phyloP scores from a whole-genome alignment of 208 protist genomes.

The Herpetomonas tarakana region DNA sequence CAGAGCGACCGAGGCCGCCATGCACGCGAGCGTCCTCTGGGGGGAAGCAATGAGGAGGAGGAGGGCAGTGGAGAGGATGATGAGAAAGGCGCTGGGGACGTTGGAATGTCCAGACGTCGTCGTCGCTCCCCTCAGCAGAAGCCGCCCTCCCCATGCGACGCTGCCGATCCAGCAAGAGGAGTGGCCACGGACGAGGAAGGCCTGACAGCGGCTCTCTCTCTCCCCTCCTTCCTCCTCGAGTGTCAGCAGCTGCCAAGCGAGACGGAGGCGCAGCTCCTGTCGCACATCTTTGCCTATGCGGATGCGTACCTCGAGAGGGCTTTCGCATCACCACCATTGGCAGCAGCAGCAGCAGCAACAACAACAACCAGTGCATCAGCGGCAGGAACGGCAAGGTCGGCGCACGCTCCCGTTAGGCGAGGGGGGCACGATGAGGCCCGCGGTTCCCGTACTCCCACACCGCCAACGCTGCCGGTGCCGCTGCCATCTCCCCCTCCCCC shows the following conservation, averaged over 20 bases:
- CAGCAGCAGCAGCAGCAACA: too few species aligned
- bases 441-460: too few species aligned
- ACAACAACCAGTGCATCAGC: neutral
- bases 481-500: slow-evolving; percentile 8
- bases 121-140: neutral
- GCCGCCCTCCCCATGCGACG: too few species aligned
- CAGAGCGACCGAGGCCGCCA: slow-evolving; percentile 25
- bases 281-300: neutral
- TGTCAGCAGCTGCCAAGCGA: neutral
- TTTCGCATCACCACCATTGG: too few species aligned
- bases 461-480: too few species aligned
- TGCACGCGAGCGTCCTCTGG: too few species aligned
- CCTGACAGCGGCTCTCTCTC: too few species aligned
- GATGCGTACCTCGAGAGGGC: neutral
- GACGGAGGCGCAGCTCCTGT: neutral
- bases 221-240: neutral
- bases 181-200: too few species aligned
- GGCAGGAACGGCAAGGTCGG: neutral
- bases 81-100: neutral
- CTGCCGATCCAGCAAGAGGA: too few species aligned
- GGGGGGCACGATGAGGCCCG: neutral
- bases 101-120: neutral
- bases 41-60: too few species aligned
- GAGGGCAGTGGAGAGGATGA: neutral
- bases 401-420: neutral